These are phyloP conservation scores for Fusarium circinatum DNA, from an alignment of 2,329 filamentous ascomycete genomes.

Conservation along the genomic window DNA sequence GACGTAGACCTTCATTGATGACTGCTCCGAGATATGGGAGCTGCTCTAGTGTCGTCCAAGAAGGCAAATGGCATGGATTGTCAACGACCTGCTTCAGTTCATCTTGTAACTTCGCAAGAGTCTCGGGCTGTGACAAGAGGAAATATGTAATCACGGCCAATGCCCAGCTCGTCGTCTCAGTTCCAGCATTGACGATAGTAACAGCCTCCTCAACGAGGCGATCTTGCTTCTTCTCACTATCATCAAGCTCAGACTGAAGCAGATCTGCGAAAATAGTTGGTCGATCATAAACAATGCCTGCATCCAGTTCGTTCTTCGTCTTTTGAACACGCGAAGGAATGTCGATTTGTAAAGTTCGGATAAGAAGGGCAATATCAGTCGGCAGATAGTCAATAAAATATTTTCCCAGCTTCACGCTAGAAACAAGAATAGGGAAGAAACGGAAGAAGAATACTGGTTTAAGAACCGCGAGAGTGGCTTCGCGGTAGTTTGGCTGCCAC, in stretches of 20 bases:
- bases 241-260: not conserved
- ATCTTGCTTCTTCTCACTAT: slow-evolving; percentile 1
- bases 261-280: slow-evolving; percentile 15
- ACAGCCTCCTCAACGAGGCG: slow-evolving; percentile 4
- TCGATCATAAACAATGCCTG: slow-evolving; percentile 5
- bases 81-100: not conserved
- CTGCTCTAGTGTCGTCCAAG: slow-evolving; percentile 13
- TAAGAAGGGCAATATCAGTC: not conserved
- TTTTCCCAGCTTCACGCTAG: slow-evolving; percentile 6
- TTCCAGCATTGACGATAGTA: slow-evolving; percentile 13
- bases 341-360: slow-evolving; percentile 5
- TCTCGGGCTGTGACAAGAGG: slow-evolving; percentile 5
- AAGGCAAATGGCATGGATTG: slow-evolving; percentile 3
- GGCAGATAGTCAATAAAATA: not conserved
- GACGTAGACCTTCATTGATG: slow-evolving; percentile 6
- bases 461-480: slow-evolving; percentile 16
- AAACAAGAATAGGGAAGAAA: slow-evolving; percentile 8
- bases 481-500: slow-evolving; percentile 14
- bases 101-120: not conserved
- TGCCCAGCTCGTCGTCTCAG: slow-evolving; percentile 18
- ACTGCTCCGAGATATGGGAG: not conserved
- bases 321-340: slow-evolving; percentile 9
- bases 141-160: slow-evolving; percentile 24
- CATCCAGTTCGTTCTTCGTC: not conserved
- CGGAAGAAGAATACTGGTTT: slow-evolving; percentile 21